Conservation (phyloP, 2,329 filamentous ascomycete genomes). For the Colletotrichum limetticola region DNA sequence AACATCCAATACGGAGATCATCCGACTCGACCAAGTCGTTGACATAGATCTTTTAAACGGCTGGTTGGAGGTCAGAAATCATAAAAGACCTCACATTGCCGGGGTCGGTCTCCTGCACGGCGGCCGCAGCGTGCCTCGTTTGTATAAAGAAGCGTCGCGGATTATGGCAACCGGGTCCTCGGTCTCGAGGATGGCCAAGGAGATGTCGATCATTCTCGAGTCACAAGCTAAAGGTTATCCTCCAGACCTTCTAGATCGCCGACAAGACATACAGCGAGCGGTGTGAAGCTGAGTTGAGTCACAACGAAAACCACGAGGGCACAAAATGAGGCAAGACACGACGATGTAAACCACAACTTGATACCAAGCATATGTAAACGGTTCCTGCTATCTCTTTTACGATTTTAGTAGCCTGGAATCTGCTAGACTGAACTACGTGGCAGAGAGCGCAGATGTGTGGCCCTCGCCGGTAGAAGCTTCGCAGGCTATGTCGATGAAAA, state of each 20-base stretch:
- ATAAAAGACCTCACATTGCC: neutral
- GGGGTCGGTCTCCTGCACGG: neutral
- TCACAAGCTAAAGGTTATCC: neutral
- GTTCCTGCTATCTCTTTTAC: no score
- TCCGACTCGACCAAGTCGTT: neutral
- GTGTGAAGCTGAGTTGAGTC: neutral
- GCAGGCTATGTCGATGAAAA: no score
- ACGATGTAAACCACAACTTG: no score
- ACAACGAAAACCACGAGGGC: no score
- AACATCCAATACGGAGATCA: neutral
- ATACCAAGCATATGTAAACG: no score
- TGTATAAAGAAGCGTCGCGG: conserved; percentile 1
- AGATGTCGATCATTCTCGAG: neutral
- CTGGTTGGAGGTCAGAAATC: neutral
- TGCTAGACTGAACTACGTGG: no score
- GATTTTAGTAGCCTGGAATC: no score
- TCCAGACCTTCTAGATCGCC: neutral
- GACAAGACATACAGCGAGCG: neutral
- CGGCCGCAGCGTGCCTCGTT: conserved; percentile 1
- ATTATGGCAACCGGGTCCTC: conserved; percentile 4
- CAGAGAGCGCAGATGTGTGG: no score
- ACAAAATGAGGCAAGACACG: no score
- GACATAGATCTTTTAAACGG: neutral
- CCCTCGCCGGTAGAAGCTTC: no score
- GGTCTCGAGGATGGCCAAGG: conserved; percentile 6